These are phyloP conservation scores for Entomortierella beljakovae DNA, from an alignment of 192 early-diverging fungal species.

Conservation along the genomic window DNA sequence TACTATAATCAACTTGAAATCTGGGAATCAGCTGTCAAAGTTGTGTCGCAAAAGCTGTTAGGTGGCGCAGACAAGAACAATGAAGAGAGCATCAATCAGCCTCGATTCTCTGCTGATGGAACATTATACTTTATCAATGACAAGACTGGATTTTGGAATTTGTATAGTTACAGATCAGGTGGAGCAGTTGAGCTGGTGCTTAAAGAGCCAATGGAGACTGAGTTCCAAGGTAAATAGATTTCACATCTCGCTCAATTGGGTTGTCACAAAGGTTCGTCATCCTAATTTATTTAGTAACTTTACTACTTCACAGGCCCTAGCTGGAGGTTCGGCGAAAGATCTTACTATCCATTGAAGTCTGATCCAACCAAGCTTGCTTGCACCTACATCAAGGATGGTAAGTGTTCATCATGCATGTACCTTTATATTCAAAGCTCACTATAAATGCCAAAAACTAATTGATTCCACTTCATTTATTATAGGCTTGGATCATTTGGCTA, in stretches of 20 bases:
- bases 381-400: slow-evolving; percentile 46
- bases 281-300: no score
- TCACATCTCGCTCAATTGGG: not conserved
- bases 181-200: slow-evolving; percentile 55
- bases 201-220: slow-evolving; percentile 61
- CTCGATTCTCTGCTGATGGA: slow-evolving; percentile 66
- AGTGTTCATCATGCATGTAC: not conserved
- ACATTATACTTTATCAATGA: slow-evolving; percentile 75
- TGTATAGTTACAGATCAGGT: slow-evolving; percentile 62
- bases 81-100: slow-evolving; percentile 65
- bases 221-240: slow-evolving; percentile 65
- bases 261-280: no score
- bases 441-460: no score
- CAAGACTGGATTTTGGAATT: slow-evolving; percentile 79
- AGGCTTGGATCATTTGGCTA: slow-evolving; percentile 21
- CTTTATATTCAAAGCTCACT: no score
- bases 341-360: slow-evolving; percentile 46
- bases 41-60: slow-evolving; percentile 32
- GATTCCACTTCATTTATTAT: not conserved
- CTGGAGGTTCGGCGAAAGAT: slow-evolving; percentile 36
- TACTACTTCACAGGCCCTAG: slow-evolving; percentile 18
- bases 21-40: slow-evolving; percentile 11
- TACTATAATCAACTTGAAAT: slow-evolving; percentile 58
- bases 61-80: slow-evolving; percentile 39
- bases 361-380: slow-evolving; percentile 54